Evolutionary conservation across 257 asterid genomes (phyloP), one percentile per base, ranked within the genome.

Genomic region (Galeopsis tetrahit): DNA sequence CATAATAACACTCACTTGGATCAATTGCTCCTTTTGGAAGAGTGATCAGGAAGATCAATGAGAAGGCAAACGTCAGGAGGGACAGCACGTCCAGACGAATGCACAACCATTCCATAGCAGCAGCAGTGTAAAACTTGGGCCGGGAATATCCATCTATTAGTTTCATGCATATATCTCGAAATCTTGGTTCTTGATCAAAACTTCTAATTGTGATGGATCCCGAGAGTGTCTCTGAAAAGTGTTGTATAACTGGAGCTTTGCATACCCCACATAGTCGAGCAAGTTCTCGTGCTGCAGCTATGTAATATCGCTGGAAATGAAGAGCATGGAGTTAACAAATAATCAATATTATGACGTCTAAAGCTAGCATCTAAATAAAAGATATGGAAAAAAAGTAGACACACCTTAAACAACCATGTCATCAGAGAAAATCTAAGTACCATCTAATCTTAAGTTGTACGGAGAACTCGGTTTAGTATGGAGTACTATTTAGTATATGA

Each of bases 31-130:
- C 97, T 63, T 85, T 79, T 0, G 98, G 98, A 71, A 93, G 78
- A 17, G 80, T 71, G 77, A 93, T 77, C 83, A 93, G 74, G 85
- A 89, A 84, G 78, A 93, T 69, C 80, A 93, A 79, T 0, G 93
- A 80, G 57, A 83, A 88, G 48, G 86, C 80, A 66, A 93, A 93
- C 7, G 96, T 88, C 51, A 91, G 7, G 36, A 88, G 88, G 32
- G 96, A 91, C 73, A 91, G 73, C 65, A 86, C 49, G 79, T 91
- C 94, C 82, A 93, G 79, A 51, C 97, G 96, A 65, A 91, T 76
- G 85, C 94, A 89, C n/a, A 93, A 87, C 98, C 98, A 91, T 82
- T 93, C 96, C 97, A 88, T 91, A 9, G 97, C 97, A 51, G 80
- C 92, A 65, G 92, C 65, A 11, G 70, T 75, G 71, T 93, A 87